These are phyloP conservation scores for Nectriaceae sp. DNA, from an alignment of 2,329 filamentous ascomycete species.

Conservation along the genomic window DNA sequence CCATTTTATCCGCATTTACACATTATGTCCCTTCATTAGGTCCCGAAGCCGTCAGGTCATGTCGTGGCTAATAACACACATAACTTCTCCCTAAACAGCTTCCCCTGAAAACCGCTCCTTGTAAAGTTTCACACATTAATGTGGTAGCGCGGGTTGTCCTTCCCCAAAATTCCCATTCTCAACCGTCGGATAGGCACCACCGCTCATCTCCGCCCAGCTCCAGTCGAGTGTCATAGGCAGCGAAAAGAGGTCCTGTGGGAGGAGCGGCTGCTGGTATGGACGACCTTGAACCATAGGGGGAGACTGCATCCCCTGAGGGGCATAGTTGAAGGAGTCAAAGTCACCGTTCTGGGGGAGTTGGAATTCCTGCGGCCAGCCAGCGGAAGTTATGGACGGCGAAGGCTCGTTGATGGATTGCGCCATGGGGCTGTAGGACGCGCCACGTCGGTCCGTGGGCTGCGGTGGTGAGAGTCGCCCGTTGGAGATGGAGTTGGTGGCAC, in stretches of 20 bases:
- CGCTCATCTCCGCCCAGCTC: slow-evolving; percentile 72
- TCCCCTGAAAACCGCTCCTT: no score
- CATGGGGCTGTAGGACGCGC: slow-evolving; percentile 26
- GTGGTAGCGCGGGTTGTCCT: slow-evolving; percentile 8
- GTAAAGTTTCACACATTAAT: slow-evolving; percentile 1
- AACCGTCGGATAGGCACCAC: slow-evolving; percentile 64
- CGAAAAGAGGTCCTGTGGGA: slow-evolving; percentile 92
- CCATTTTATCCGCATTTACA: slow-evolving; percentile 2
- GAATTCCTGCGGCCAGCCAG: slow-evolving; percentile 52
- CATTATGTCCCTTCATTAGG: not conserved
- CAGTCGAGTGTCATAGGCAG: slow-evolving; percentile 96
- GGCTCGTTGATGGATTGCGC: slow-evolving; percentile 35
- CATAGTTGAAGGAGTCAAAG: slow-evolving; percentile 46
- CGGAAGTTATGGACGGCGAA: slow-evolving; percentile 47
- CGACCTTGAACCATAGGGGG: slow-evolving; percentile 32
- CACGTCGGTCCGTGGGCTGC: slow-evolving; percentile 22
- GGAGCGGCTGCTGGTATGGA: slow-evolving; percentile 77
- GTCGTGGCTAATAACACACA: no score
- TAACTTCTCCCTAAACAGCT: no score
- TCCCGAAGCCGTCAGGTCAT: no score
- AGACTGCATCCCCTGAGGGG: slow-evolving; percentile 47
- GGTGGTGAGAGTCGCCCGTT: slow-evolving; percentile 32
- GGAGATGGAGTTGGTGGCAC: slow-evolving; percentile 8
- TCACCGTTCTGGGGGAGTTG: slow-evolving; percentile 38
- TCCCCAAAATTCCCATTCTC: slow-evolving; percentile 59